Base-by-base conservation (phyloP, 2,329 filamentous ascomycete species). In the Elsinoe ampelina region DNA sequence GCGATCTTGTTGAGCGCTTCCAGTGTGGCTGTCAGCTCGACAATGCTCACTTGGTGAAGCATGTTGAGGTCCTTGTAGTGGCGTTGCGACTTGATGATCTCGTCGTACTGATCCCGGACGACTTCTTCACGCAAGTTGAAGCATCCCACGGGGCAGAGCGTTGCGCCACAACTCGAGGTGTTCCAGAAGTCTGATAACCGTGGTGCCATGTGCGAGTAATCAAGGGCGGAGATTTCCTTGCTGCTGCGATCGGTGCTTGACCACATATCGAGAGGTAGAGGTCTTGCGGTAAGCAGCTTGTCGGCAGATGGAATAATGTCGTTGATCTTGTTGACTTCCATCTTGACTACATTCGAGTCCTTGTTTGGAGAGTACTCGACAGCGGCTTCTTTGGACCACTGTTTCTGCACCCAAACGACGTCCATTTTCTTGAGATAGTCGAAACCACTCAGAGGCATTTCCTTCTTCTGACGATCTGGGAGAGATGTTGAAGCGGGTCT, bases 371-470 rank as follows among this genome's bases (percentile, higher is more conserved):
- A 13, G 13, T 52, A 57, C 15, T 50, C 35, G 22, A 59, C 58
- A 15, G 5, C 32, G 12, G 38, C 48, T 10, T 34, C 41, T 12
- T 57, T 48, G 1, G 51, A 41, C 59, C 59, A 61, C 22, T 54
- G 51, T 26, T 58, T 58, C 15, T 61, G 60, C 12, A 58, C 30
- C 57, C 59, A 43, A 2, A 60, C 48, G 1, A 60, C 58, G 13
- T 61, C 60, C 11, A 55, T 45, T 17, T 58, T 58, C 38, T 61
- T 61, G 3, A 61, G 50, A 38, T 55, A 61, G 32, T 61, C 60
- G 32, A 61, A 61, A n/a, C 54, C 60, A 22, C 58, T 59, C n/a
- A 61, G 32, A 22, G 58, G 50, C 56, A 61, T 61, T 26, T 58
- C 59, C 19, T 47, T 57, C 10, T 55, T 58, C 22, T 48, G 50